Evolutionary conservation across 148 eudicot genomes (phyloP).

Genomic region (Beta vulgaris): DNA sequence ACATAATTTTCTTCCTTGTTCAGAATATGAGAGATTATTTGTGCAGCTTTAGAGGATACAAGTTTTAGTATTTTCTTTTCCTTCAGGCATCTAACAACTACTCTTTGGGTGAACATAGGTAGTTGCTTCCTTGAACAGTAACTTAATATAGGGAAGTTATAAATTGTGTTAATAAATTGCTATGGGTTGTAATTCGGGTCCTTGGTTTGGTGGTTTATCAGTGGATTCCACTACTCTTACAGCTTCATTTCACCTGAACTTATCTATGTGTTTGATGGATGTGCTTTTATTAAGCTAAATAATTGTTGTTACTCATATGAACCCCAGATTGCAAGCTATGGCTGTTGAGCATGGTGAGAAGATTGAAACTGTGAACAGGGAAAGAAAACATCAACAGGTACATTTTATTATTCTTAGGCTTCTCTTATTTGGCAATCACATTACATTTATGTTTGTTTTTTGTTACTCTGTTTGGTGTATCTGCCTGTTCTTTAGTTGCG

Average conservation of each 20-base stretch:
- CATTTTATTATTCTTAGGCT: neutral
- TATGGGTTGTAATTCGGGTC: neutral
- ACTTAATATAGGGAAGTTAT: neutral
- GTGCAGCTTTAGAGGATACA: neutral
- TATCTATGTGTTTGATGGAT: neutral
- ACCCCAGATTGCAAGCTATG: slow-evolving; percentile 63
- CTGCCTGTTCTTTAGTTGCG: neutral
- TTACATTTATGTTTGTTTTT: neutral
- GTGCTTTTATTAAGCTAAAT: neutral
- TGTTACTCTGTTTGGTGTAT: neutral
- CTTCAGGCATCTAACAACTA: neutral
- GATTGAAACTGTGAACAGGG: slow-evolving; percentile 85
- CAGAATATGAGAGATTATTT: neutral
- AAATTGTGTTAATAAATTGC: neutral
- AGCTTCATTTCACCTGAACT: neutral
- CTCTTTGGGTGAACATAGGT: neutral
- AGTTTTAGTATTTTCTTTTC: neutral
- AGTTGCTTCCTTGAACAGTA: neutral
- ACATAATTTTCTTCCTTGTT: neutral
- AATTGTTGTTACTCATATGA: neutral
- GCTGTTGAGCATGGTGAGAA: slow-evolving; percentile 60
- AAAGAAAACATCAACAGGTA: slow-evolving; percentile 94
- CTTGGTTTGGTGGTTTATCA: neutral
- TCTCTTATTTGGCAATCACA: neutral
- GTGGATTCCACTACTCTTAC: neutral